Conservation (phyloP, 345 rosid species). For the Citrus glauca region DNA sequence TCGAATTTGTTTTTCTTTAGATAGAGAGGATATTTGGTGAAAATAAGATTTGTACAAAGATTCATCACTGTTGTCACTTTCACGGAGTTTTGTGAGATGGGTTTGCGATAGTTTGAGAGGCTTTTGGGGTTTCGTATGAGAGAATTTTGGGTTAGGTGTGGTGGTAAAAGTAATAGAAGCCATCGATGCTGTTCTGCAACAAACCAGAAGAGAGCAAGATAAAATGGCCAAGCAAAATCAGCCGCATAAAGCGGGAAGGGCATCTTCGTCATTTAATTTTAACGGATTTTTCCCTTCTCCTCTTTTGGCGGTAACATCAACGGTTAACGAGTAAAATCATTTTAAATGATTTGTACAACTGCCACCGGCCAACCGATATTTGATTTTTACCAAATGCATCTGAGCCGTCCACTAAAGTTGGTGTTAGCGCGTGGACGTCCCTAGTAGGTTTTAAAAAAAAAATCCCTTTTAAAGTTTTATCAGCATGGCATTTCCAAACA, state of each 20-base stretch:
- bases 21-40: conserved; percentile 44
- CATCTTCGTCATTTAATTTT: neutral
- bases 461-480: too few species aligned
- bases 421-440: too few species aligned
- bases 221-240: neutral
- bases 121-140: neutral
- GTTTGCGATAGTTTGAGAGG: neutral
- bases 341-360: neutral
- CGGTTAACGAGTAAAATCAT: neutral
- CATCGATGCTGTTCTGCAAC: conserved; percentile 19
- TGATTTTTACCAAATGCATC: neutral
- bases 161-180: conserved; percentile 27
- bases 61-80: neutral
- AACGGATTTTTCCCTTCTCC: too few species aligned
- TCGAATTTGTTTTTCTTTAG: conserved; percentile 51
- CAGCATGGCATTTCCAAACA: too few species aligned
- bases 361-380: neutral
- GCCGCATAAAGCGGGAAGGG: conserved; percentile 13
- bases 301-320: neutral
- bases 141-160: conserved; percentile 10
- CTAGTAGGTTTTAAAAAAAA: too few species aligned
- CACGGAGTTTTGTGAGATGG: neutral
- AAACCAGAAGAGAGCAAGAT: neutral
- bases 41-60: conserved; percentile 33
- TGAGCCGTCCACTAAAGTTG: neutral